phyloP scores from a whole-genome alignment of 495 filamentous ascomycete genomes.

The Penicillium maclennaniae region DNA sequence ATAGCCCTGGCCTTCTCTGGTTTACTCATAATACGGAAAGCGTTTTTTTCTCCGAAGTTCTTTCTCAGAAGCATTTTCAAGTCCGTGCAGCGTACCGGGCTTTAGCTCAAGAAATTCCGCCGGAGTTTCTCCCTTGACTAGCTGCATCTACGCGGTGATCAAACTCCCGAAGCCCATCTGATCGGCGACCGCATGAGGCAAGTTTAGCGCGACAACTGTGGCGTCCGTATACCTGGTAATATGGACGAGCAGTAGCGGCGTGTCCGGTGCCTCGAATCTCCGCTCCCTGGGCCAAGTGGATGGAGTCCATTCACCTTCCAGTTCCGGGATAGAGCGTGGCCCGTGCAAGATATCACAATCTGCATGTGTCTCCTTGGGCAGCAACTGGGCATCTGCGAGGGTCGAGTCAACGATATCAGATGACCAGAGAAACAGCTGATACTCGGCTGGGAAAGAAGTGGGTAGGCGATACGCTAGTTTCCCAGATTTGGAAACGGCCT shows the following conservation, averaged over 20 bases:
- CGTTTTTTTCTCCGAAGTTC: not conserved
- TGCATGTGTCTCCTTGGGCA: not conserved
- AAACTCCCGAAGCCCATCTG: not conserved
- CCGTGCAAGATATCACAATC: not conserved
- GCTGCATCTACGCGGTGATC: not conserved
- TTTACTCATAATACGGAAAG: not conserved
- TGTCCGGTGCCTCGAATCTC: not conserved
- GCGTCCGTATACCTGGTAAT: not conserved
- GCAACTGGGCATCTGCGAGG: not conserved
- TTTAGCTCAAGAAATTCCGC: not conserved
- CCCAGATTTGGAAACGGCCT: not conserved
- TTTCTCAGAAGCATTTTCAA: not conserved
- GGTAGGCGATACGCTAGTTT: not conserved
- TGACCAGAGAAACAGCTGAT: not conserved
- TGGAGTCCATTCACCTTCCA: not conserved
- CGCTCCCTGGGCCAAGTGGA: conserved; percentile 1
- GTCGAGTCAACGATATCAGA: not conserved
- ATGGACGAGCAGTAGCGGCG: conserved; percentile 1
- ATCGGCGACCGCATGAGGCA: not conserved
- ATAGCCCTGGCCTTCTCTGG: not conserved
- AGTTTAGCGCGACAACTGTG: not conserved
- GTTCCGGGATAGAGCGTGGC: not conserved
- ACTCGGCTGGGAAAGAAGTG: not conserved
- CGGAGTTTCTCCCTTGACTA: not conserved
- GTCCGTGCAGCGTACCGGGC: not conserved